phyloP scores from a whole-genome alignment of 2,329 filamentous ascomycete species.

The Colletotrichum tanaceti region DNA sequence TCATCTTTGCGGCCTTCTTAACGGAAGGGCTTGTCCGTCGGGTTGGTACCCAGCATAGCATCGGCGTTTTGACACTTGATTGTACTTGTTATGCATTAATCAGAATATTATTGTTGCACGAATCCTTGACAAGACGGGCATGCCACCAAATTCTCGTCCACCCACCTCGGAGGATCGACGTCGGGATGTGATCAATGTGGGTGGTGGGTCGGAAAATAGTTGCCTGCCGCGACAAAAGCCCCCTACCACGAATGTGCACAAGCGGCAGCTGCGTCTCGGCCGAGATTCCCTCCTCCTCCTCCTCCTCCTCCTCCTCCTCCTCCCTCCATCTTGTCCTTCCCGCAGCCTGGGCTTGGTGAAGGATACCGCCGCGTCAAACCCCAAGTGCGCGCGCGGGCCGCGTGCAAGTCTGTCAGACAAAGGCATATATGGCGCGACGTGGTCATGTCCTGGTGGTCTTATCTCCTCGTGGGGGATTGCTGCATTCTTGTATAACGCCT shows the following conservation, averaged over 20 bases:
- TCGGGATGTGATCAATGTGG: neutral
- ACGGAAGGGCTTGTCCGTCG: conserved; percentile 25
- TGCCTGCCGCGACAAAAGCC: neutral
- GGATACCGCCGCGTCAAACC: no score
- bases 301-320: neutral
- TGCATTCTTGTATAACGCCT: no score
- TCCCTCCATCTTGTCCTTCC: neutral
- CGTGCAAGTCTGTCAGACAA: neutral
- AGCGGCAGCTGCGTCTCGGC: neutral
- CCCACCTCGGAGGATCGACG: no score
- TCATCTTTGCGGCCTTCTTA: conserved; percentile 29
- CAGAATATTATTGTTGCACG: neutral
- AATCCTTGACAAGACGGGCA: neutral
- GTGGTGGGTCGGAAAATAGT: neutral
- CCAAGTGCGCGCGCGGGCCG: neutral
- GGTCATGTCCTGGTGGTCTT: neutral
- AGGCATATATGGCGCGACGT: neutral
- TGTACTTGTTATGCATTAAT: conserved; percentile 1
- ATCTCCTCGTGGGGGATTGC: neutral
- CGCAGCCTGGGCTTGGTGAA: no score
- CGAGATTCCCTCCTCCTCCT: neutral
- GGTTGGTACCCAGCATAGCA: conserved; percentile 39
- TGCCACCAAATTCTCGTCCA: neutral
- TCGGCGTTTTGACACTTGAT: conserved; percentile 35
- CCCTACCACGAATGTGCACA: neutral